Conservation (phyloP, 805 yeast genomes). For the Saccharomyces eubayanus region DNA sequence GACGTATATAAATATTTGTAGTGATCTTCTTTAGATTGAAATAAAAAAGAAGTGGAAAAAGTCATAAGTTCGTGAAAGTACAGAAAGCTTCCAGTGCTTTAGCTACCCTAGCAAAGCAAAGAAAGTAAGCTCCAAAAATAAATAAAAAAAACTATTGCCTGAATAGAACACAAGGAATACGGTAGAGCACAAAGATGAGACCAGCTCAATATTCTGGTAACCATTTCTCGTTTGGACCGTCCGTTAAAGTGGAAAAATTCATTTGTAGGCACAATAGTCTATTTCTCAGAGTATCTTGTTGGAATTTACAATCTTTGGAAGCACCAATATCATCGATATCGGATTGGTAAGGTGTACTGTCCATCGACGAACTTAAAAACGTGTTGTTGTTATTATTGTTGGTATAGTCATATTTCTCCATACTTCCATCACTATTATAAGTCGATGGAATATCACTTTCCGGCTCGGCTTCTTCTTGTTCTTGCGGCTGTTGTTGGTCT, state of each 20-base stretch:
- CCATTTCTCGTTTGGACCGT: neutral
- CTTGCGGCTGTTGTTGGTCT: neutral
- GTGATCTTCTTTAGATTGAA: neutral
- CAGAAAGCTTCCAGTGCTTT: neutral
- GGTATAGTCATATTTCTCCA: conserved; percentile 1
- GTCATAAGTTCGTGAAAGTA: neutral
- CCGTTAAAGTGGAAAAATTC: conserved; percentile 1
- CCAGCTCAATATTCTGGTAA: neutral
- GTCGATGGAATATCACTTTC: conserved; percentile 6
- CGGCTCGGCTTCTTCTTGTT: conserved; percentile 6
- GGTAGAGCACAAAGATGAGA: neutral
- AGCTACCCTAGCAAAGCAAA: neutral
- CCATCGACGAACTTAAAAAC: conserved; percentile 3
- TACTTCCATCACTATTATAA: conserved; percentile 1
- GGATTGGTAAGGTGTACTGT: conserved; percentile 9
- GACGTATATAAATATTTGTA: neutral
- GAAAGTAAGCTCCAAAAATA: neutral
- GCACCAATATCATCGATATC: conserved; percentile 6
- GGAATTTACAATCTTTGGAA: neutral
- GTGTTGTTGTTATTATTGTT: neutral
- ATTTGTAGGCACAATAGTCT: neutral
- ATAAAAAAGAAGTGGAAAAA: neutral
- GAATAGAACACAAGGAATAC: neutral
- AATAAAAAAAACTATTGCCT: neutral
- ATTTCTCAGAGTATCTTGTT: neutral